Conservation (phyloP, 1,284 basidiomycete species). For the Mrakiaceae sp. region DNA sequence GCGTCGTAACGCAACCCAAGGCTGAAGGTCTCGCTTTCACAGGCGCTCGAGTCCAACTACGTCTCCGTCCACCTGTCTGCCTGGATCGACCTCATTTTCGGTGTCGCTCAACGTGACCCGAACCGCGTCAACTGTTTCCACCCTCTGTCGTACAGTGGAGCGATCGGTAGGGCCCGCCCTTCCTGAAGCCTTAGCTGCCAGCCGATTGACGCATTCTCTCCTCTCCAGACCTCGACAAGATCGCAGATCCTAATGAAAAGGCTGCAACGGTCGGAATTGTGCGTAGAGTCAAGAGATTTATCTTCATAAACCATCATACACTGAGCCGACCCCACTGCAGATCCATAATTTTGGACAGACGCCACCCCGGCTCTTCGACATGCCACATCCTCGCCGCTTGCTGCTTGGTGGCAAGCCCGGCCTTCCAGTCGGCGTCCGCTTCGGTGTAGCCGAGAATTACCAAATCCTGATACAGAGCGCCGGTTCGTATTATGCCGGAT, state of each 20-base stretch:
- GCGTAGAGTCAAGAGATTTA: too few relatives aligned
- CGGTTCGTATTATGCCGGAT: conserved; percentile 17
- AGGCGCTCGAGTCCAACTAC: conserved; percentile 82
- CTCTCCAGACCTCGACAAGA: conserved; percentile 63
- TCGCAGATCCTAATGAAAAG: conserved; percentile 72
- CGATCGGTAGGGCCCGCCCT: conserved; percentile 49
- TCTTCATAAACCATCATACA: too few relatives aligned
- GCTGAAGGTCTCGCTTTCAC: background rate
- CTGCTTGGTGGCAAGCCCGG: conserved; percentile 51
- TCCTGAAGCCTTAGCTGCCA: conserved; percentile 5
- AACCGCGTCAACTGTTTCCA: conserved; percentile 80
- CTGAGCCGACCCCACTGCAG: conserved; percentile 40
- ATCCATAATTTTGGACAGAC: conserved; percentile 96
- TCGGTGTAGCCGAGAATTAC: conserved; percentile 70
- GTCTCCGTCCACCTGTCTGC: conserved; percentile 74
- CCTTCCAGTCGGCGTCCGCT: conserved; percentile 55
- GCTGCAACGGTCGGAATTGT: conserved; percentile 63
- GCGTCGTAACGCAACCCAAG: background rate
- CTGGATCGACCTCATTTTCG: conserved; percentile 85
- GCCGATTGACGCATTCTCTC: background rate
- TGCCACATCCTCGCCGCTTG: conserved; percentile 64
- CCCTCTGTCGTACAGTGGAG: conserved; percentile 86
- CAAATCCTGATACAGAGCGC: conserved; percentile 45
- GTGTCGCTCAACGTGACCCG: conserved; percentile 70
- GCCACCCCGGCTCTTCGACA: conserved; percentile 74